Evolutionary conservation across 2,329 filamentous ascomycete species (phyloP).

Genomic region (Microthyrium microscopicum): DNA sequence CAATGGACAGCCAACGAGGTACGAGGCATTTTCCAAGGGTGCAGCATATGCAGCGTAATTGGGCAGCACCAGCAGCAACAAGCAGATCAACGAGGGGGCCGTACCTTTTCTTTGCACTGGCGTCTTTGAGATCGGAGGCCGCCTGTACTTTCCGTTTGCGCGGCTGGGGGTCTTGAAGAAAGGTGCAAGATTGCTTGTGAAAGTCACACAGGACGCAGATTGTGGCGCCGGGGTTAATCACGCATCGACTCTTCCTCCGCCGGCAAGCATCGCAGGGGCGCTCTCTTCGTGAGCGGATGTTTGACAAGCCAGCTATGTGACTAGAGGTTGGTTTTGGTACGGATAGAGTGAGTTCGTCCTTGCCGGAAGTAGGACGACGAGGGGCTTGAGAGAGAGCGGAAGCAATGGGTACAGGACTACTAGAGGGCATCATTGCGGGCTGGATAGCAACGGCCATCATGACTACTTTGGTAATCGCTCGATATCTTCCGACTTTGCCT

Average conservation of each 20-base stretch:
- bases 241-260: conserved; percentile 57
- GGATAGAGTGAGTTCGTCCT: conserved; percentile 24
- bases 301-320: conserved; percentile 18
- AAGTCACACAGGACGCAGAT: conserved; percentile 63
- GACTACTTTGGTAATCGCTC: conserved; percentile 12
- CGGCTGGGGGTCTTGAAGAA: conserved; percentile 58
- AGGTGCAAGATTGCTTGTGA: conserved; percentile 63
- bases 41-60: no score
- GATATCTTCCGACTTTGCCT: not conserved
- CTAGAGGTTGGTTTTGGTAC: conserved; percentile 19
- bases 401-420: conserved; percentile 25
- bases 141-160: conserved; percentile 65
- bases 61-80: not conserved
- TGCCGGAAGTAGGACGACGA: conserved; percentile 24
- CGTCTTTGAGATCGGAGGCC: conserved; percentile 39
- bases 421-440: conserved; percentile 25
- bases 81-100: conserved; percentile 21
- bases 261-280: conserved; percentile 49
- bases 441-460: conserved; percentile 32
- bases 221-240: conserved; percentile 58
- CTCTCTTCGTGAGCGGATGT: conserved; percentile 23
- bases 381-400: conserved; percentile 24
- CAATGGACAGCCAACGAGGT: no score
- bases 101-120: conserved; percentile 53
- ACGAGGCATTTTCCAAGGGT: not conserved